Base-by-base conservation (phyloP, 2,329 filamentous ascomycete species). In the Celoporthe dispersa region DNA sequence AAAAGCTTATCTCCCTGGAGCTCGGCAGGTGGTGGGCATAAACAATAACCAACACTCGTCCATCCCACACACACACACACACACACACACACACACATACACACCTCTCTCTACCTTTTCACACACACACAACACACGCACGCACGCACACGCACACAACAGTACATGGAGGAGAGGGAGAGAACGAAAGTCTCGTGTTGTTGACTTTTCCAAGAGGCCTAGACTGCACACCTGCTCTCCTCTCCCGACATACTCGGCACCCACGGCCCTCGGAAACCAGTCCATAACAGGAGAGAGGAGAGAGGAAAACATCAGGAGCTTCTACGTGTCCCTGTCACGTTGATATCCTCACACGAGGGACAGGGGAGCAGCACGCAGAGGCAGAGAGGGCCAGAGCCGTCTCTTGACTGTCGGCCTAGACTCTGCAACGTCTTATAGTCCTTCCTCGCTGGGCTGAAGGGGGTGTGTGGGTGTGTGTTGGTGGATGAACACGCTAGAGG, bases 1-100 rank as follows among this genome's bases (percentile, higher is more conserved):
- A 67, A 57, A 61, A 48, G 66, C 68, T 70, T 70, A 66, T 71
- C 68, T 55, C 62, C 69, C 64, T 70, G 68, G 61, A 68, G 68
- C 68, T 70, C 68, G 70, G 61, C 60, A 64, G 55, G 70, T 70
- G 55, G 70, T 68, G 65, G n/a, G 68, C 70, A 71, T 71, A 70
- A 70, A 16, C 64, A 71, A 70, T 66, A 68, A 64, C 65, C 68
- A 68, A 55, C 63, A 68, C 64, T 55, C 61, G 70, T 61, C 64
- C 68, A 33, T 61, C 51, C 53, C 68, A 71, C 68, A 71, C 68
- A 64, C 64, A 60, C 35, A 37, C 33, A 41, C 35, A n/a, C 22
- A 28, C 51, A 67, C 33, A 9, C 67, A 67, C 67, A 41, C n/a
- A 25, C 35, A 8, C 51, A 25, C 25, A 12, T n/a, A 7, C 53